Evolutionary conservation across 2,329 filamentous ascomycete species (phyloP).

Genomic region (Plectosphaerella cucumerina): DNA sequence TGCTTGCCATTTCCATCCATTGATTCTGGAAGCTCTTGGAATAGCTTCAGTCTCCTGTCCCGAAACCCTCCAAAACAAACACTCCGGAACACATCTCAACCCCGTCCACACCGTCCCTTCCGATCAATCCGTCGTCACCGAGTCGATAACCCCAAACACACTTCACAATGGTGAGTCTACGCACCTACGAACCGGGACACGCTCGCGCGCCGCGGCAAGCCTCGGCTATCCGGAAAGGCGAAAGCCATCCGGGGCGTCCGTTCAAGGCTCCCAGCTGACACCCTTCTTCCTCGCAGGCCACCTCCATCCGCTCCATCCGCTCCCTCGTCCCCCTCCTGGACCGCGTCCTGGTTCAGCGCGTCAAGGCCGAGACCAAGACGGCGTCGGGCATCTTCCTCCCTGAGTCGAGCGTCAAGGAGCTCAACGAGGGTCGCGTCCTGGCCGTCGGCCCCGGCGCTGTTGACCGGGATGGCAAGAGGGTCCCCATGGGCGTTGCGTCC

Average conservation of each 20-base stretch:
- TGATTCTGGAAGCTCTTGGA: slow-evolving; percentile 36
- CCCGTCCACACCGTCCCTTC: not conserved
- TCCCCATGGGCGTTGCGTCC: slow-evolving; percentile 74
- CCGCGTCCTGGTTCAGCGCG: slow-evolving; percentile 94
- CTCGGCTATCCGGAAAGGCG: not conserved
- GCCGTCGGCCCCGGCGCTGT: slow-evolving; percentile 87
- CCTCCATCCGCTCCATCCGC: slow-evolving; percentile 90
- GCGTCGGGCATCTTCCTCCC: slow-evolving; percentile 96
- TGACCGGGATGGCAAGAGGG: slow-evolving; percentile 84
- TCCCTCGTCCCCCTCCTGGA: slow-evolving; percentile 92
- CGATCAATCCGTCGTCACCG: not conserved
- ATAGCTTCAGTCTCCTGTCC: slow-evolving; percentile 26
- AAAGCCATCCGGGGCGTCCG: not conserved
- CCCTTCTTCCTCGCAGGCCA: slow-evolving; percentile 39
- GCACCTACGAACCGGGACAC: no score
- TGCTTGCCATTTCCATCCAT: slow-evolving; percentile 13
- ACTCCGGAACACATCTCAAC: no score
- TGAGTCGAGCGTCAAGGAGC: slow-evolving; percentile 93
- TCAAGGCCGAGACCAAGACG: slow-evolving; percentile 96
- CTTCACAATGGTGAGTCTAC: slow-evolving; percentile 19
- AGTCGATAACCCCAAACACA: no score
- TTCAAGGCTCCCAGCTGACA: not conserved
- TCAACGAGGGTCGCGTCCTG: slow-evolving; percentile 95
- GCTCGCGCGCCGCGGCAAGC: not conserved
- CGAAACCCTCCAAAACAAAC: slow-evolving; percentile 20